A percentile compares a stretch with the other conserved stretches of the same genome.
phyloP scores from a whole-genome alignment of 148 eudicot genomes.

The Simmondsia chinensis region DNA sequence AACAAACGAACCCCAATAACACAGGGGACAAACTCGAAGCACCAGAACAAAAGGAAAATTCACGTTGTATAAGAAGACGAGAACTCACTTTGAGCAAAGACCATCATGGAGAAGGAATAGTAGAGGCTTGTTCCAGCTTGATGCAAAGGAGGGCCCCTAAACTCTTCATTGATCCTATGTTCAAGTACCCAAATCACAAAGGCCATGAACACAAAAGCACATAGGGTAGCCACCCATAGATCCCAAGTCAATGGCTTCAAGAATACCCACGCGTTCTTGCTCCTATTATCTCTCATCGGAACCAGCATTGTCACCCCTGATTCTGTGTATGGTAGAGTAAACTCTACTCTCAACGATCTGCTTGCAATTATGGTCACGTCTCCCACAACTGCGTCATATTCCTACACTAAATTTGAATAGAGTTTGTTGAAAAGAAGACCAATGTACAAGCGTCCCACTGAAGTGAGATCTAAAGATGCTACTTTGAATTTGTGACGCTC shows the following conservation, averaged over 20 bases:
- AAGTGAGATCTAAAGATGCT: too few species aligned
- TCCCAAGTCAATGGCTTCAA: conserved; percentile 37
- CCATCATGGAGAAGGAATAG: conserved; percentile 47
- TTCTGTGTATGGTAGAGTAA: conserved; percentile 34
- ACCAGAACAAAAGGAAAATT: too few species aligned
- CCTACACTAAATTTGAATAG: conserved; percentile 4
- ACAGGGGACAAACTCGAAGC: too few species aligned
- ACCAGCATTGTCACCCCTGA: conserved; percentile 47
- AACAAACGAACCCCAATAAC: too few species aligned
- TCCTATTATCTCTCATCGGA: conserved; percentile 15
- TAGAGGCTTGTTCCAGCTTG: conserved; percentile 41
- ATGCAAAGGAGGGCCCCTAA: conserved; percentile 30
- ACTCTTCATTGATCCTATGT: conserved; percentile 36
- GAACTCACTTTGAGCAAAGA: conserved; percentile 37
- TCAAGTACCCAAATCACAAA: conserved; percentile 43
- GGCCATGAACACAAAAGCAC: conserved; percentile 32
- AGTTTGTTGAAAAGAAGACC: not conserved
- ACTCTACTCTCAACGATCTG: conserved; percentile 36
- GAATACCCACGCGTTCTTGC: conserved; percentile 44
- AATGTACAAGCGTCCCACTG: too few species aligned
- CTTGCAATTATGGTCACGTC: conserved; percentile 25
- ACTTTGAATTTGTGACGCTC: too few species aligned
- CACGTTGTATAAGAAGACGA: not conserved
- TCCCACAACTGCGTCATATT: conserved; percentile 28
- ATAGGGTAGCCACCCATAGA: conserved; percentile 37